Evolutionary conservation across 78 protist genomes (phyloP).

Genomic region (Cavenderia fasciculata): DNA sequence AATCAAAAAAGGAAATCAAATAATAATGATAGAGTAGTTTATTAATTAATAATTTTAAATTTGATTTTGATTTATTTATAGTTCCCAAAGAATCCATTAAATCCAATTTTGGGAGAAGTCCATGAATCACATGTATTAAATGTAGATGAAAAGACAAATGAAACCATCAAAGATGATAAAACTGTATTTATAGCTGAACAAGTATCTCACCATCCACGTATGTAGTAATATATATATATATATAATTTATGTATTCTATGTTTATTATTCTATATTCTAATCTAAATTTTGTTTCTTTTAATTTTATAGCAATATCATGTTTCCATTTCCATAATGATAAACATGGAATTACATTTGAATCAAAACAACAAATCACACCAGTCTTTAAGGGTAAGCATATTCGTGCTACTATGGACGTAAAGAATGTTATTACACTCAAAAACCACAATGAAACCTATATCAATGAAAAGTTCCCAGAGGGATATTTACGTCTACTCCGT

Average conservation of each 20-base stretch:
- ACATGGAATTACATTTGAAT: slow-evolving; percentile 18
- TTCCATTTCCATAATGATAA: slow-evolving; percentile 60
- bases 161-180: background rate
- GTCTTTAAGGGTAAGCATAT: slow-evolving; percentile 72
- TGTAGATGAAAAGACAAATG: slow-evolving; percentile 41
- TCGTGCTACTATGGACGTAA: slow-evolving; percentile 45
- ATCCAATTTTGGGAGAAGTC: slow-evolving; percentile 64
- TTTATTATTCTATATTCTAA: too few relatives aligned
- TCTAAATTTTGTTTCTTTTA: too few relatives aligned
- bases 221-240: too few relatives aligned
- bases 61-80: background rate
- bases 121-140: slow-evolving; percentile 44
- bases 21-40: background rate
- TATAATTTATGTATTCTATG: too few relatives aligned
- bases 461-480: slow-evolving; percentile 65
- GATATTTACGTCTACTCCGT: slow-evolving; percentile 43
- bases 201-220: slow-evolving; percentile 75
- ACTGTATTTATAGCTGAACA: slow-evolving; percentile 48
- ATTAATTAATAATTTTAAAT: background rate
- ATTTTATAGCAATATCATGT: slow-evolving; percentile 23
- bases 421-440: slow-evolving; percentile 22
- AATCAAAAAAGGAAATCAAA: background rate
- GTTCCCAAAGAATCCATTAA: slow-evolving; percentile 75
- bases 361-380: slow-evolving; percentile 62
- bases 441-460: slow-evolving; percentile 36